A percentile compares a stretch with the other conserved stretches of the same genome.
phyloP scores from a whole-genome alignment of 495 filamentous ascomycete species.

The Xylaria acuta region DNA sequence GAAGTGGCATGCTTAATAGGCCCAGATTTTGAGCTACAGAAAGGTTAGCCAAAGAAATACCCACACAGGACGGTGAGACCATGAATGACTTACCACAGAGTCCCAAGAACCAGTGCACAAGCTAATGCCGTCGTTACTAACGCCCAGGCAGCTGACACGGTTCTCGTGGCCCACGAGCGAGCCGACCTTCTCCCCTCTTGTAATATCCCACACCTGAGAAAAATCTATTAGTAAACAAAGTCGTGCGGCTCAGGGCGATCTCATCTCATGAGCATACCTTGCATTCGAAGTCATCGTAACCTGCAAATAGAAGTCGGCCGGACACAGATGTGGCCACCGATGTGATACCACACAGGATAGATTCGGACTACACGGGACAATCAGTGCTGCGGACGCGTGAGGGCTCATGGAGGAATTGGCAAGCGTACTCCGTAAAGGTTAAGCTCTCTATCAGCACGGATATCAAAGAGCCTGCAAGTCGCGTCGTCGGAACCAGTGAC shows the following conservation, averaged over 20 bases:
- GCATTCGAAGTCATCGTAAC: constrained; percentile 99
- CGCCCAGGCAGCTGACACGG: constrained; percentile 95
- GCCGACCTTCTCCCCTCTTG: constrained; percentile 95
- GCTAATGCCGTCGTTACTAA: constrained; percentile 98
- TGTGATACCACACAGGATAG: constrained; percentile 96
- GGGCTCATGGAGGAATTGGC: constrained; percentile 7
- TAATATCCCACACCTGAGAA: constrained; percentile 91
- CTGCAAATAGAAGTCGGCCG: constrained; percentile 92
- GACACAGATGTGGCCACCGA: constrained; percentile 98
- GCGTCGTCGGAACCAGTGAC: constrained; percentile 98
- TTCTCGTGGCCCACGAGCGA: constrained; percentile 97
- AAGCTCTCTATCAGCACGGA: constrained; percentile 93
- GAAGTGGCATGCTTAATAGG: constrained; percentile 55
- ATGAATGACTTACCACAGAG: constrained; percentile 77
- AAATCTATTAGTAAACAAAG: constrained; percentile 8
- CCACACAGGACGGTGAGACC: background rate
- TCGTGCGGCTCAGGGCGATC: background rate
- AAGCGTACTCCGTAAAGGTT: constrained; percentile 90
- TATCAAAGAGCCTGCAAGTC: constrained; percentile 96
- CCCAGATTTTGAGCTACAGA: constrained; percentile 84
- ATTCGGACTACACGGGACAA: constrained; percentile 74
- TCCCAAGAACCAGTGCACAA: constrained; percentile 99
- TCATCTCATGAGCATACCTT: constrained; percentile 69
- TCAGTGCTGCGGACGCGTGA: constrained; percentile 31
- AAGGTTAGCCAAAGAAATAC: constrained; percentile 35